These are phyloP conservation scores for Ustilago nuda DNA, from an alignment of 1,284 basidiomycete genomes.

Conservation along the genomic window DNA sequence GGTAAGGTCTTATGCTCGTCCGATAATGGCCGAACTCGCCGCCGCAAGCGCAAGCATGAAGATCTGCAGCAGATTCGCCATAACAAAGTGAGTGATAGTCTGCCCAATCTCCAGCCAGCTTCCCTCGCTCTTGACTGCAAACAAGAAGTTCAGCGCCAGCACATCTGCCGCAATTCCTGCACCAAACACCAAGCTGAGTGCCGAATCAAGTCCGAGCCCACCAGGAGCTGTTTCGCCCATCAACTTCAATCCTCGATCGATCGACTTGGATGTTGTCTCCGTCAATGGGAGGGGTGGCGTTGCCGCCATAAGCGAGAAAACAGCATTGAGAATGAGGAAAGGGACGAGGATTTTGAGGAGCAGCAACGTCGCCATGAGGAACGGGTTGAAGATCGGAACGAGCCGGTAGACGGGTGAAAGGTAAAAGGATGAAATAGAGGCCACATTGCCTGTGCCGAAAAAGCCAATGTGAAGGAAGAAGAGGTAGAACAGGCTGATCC, in stretches of 20 bases:
- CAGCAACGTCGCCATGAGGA: slow-evolving; percentile 76
- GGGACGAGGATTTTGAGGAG: slow-evolving; percentile 75
- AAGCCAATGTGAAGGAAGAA: slow-evolving; percentile 89
- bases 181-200: slow-evolving; percentile 51
- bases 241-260: slow-evolving; percentile 44
- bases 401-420: slow-evolving; percentile 88
- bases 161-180: slow-evolving; percentile 62
- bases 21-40: slow-evolving; percentile 36
- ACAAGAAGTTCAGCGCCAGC: slow-evolving; percentile 81
- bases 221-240: slow-evolving; percentile 47
- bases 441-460: slow-evolving; percentile 83
- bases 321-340: slow-evolving; percentile 78
- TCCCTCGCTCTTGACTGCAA: slow-evolving; percentile 83
- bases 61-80: slow-evolving; percentile 81
- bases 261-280: slow-evolving; percentile 7
- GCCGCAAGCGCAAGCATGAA: slow-evolving; percentile 72
- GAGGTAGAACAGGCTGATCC: slow-evolving; percentile 83
- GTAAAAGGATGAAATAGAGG: slow-evolving; percentile 90
- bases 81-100: slow-evolving; percentile 87
- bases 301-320: slow-evolving; percentile 67
- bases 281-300: slow-evolving; percentile 11
- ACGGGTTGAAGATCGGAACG: slow-evolving; percentile 86
- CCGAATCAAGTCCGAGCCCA: slow-evolving; percentile 51
- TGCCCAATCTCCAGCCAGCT: slow-evolving; percentile 92
- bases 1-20: not conserved